A percentile compares a stretch with the other conserved stretches of the same genome.
Evolutionary conservation across 2,329 filamentous ascomycete genomes (phyloP).

Genomic region (Leptographium procerum): DNA sequence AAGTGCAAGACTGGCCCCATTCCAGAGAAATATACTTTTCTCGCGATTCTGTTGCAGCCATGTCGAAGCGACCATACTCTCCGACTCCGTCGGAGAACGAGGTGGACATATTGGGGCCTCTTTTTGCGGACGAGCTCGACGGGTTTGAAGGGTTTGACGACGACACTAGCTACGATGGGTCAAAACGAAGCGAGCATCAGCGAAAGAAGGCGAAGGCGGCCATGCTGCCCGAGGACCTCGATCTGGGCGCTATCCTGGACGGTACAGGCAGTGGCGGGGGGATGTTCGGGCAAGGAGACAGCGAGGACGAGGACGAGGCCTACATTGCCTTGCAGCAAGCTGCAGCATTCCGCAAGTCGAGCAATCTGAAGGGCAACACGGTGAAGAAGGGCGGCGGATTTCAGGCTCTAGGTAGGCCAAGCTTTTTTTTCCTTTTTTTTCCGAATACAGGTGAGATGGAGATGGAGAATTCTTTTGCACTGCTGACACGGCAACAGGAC

Average conservation of each 20-base stretch:
- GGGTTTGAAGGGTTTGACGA: conserved; percentile 26
- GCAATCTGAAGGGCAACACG: conserved; percentile 71
- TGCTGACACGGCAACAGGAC: conserved; percentile 31
- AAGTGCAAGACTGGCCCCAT: neutral
- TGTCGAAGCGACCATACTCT: conserved; percentile 65
- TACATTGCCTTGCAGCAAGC: conserved; percentile 86
- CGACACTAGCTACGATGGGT: conserved; percentile 30
- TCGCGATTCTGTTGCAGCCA: conserved; percentile 22
- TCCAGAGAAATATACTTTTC: neutral
- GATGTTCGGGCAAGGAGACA: conserved; percentile 26
- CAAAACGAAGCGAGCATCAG: conserved; percentile 4
- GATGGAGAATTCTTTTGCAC: too few relatives aligned
- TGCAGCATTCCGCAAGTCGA: conserved; percentile 74
- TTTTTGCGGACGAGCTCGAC: conserved; percentile 45
- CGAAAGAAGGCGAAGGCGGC: conserved; percentile 12
- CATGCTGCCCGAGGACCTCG: conserved; percentile 34
- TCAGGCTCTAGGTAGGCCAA: conserved; percentile 67
- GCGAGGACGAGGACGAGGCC: conserved; percentile 63
- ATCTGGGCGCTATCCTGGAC: conserved; percentile 52
- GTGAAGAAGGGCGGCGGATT: conserved; percentile 96
- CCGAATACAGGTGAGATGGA: too few relatives aligned
- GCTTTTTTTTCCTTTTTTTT: neutral
- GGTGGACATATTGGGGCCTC: conserved; percentile 73
- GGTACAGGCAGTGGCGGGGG: conserved; percentile 26
- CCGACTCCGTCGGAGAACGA: conserved; percentile 82